Conservation (phyloP, 495 filamentous ascomycete genomes). For the Podospora pseudopauciseta region DNA sequence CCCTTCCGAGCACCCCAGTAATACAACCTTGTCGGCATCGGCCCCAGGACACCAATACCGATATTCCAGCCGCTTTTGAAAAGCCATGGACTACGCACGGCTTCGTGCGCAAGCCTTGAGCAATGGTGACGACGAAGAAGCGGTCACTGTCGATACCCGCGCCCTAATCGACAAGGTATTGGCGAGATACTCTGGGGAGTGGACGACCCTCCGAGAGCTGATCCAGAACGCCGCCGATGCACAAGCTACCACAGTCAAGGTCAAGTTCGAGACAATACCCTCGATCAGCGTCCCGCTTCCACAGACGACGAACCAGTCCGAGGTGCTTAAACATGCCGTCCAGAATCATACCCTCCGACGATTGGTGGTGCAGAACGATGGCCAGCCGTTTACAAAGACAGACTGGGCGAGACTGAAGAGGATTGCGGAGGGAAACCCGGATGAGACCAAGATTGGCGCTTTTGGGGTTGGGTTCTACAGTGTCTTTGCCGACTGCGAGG, state of each 20-base stretch:
- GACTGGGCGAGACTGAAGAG: slow-evolving; percentile 94
- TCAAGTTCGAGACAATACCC: slow-evolving; percentile 85
- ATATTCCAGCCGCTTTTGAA: neutral
- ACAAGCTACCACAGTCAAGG: slow-evolving; percentile 79
- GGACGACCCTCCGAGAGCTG: slow-evolving; percentile 81
- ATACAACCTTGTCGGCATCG: neutral
- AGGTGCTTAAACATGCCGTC: slow-evolving; percentile 75
- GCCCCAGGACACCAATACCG: neutral
- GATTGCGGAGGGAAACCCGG: slow-evolving; percentile 97
- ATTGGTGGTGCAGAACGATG: slow-evolving; percentile 85
- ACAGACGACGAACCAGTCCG: slow-evolving; percentile 58
- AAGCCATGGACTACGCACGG: slow-evolving; percentile 69
- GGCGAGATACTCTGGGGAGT: slow-evolving; percentile 91
- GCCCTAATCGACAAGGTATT: slow-evolving; percentile 97
- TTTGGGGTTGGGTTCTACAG: slow-evolving; percentile 99
- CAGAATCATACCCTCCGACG: slow-evolving; percentile 78
- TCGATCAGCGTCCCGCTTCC: slow-evolving; percentile 73
- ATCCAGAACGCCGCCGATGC: slow-evolving; percentile 98
- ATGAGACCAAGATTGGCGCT: slow-evolving; percentile 97
- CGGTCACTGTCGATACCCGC: slow-evolving; percentile 97
- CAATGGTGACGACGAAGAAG: slow-evolving; percentile 84
- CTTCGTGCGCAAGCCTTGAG: slow-evolving; percentile 82
- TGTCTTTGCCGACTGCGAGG: slow-evolving; percentile 96
- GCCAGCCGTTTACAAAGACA: slow-evolving; percentile 73
- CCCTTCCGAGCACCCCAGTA: too few relatives aligned